Conservation (phyloP, 192 early-diverging fungal species). For the Umbelopsis sp. region DNA sequence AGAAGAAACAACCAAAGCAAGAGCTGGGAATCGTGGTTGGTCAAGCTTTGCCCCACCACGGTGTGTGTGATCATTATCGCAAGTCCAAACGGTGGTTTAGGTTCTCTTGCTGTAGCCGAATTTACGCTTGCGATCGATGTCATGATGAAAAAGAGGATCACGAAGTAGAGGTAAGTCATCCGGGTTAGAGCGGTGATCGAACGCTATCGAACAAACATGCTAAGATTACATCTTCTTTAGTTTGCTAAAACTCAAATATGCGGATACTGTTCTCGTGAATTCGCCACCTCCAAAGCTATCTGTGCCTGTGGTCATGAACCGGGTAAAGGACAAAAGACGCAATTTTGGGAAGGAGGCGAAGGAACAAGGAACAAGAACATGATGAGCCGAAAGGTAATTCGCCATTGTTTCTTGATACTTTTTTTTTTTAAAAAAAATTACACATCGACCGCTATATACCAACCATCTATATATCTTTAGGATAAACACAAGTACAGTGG, state of each 20-base stretch:
- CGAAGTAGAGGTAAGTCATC: constrained; percentile 35
- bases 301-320: constrained; percentile 75
- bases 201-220: neutral
- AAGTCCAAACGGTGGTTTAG: constrained; percentile 90
- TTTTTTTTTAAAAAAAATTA: neutral
- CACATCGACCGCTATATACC: neutral
- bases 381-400: constrained; percentile 76
- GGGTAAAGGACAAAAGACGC: constrained; percentile 43
- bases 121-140: constrained; percentile 84
- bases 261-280: constrained; percentile 83
- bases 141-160: constrained; percentile 81
- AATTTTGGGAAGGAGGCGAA: constrained; percentile 92
- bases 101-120: constrained; percentile 87
- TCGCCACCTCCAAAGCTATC: constrained; percentile 53
- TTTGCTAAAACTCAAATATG: constrained; percentile 84
- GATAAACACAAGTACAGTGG: constrained; percentile 41
- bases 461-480: neutral
- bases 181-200: neutral
- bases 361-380: constrained; percentile 71
- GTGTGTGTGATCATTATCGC: constrained; percentile 84
- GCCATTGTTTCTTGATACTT: neutral
- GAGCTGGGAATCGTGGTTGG: constrained; percentile 72
- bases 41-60: constrained; percentile 73
- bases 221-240: constrained; percentile 19
- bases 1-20: constrained; percentile 53